Conservation (phyloP, 1,139 yeast genomes). For the Yamadazyma kanchanaburiensis region DNA sequence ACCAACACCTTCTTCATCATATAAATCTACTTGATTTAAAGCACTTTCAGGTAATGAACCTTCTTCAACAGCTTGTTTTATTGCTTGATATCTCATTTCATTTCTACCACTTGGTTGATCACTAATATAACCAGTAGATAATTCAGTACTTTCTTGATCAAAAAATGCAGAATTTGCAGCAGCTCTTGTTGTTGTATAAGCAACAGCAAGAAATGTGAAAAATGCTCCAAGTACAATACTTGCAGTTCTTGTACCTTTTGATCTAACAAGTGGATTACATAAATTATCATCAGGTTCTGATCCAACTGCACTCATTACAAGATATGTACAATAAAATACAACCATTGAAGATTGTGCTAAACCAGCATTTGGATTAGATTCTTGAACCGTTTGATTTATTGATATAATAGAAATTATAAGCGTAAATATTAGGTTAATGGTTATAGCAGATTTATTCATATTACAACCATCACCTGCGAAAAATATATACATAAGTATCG, state of each 20-base stretch:
- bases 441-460: conserved; percentile 87
- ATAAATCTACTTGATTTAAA: conserved; percentile 63
- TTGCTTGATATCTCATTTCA: conserved; percentile 83
- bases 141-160: conserved; percentile 21
- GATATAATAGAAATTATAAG: conserved; percentile 67
- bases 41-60: conserved; percentile 96
- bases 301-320: conserved; percentile 90
- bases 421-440: conserved; percentile 67
- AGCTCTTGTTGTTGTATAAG: conserved; percentile 96
- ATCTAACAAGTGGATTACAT: conserved; percentile 89
- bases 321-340: conserved; percentile 86
- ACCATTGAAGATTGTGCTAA: conserved; percentile 97
- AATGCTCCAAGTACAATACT: conserved; percentile 88
- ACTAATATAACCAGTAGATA: conserved; percentile 21
- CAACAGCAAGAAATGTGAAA: conserved; percentile 92
- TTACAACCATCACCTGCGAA: conserved; percentile 85
- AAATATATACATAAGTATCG: conserved; percentile 74
- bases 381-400: conserved; percentile 82
- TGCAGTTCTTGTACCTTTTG: conserved; percentile 86
- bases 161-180: conserved; percentile 74
- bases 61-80: conserved; percentile 89
- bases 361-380: conserved; percentile 91
- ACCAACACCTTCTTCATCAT: conserved; percentile 39
- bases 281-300: conserved; percentile 92
- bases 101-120: conserved; percentile 60